Evolutionary conservation across 2,329 filamentous ascomycete species (phyloP), one percentile per base, ranked within the genome.

Genomic region (Cadophora luteo-olivacea): DNA sequence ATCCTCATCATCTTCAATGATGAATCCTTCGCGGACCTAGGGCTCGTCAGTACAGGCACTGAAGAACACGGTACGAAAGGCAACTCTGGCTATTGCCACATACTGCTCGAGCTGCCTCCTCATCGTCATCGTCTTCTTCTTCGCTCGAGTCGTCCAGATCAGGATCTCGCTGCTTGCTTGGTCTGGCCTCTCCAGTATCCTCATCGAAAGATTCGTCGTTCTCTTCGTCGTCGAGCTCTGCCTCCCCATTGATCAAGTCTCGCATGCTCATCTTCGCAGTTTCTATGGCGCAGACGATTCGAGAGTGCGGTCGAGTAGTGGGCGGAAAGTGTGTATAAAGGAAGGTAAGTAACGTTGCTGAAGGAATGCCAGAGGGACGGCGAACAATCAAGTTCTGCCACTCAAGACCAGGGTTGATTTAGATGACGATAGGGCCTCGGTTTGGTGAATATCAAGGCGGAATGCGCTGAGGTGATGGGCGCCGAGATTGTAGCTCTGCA

Each of bases 21-120:
- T 97, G 82, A 98, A 99, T 32, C 94, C 95, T 83, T 97, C 94
- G 64, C 92, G 92, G 72, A 97, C 87, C 94, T 97, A 76, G 29
- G 12, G 48, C 41, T 24, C 29, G 63, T 76, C 16, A 76, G 69
- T 60, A 38, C 60, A 55, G 51, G 24, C 14, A 36, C 24, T 24
- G 4, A 8, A n/a, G 11, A 48, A 38, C 29, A 38, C 22, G 2
- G 3, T 16, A 24, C 16, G 4, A 25, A 29, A 9, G n/a, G 12
- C 32, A 45, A 60, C 19, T 55, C 36, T 57, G 67, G 61, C 74
- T 22, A 25, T 38, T 24, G 64, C 38, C 32, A 48, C 84, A 75
- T 82, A 96, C 92, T 79, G 89, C 91, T 74, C 89, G 87, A 72
- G 89, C 91, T 75, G 93, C 93, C 78, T 96, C 94, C 77, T 94